These are phyloP conservation scores for Aspergillus incahuasiensis DNA, from an alignment of 495 filamentous ascomycete genomes.

Conservation along the genomic window DNA sequence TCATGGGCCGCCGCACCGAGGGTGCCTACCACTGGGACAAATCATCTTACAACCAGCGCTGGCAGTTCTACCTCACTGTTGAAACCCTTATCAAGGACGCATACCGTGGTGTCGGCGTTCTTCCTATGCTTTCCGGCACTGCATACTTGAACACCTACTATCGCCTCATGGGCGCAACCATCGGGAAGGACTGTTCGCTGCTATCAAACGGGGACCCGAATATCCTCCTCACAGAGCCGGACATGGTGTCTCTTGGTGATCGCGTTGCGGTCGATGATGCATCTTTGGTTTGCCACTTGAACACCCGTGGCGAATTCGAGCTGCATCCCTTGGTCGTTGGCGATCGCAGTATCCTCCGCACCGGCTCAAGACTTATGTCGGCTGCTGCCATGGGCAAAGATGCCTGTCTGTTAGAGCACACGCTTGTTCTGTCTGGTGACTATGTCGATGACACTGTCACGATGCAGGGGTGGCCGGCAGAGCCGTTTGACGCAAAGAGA, in stretches of 20 bases:
- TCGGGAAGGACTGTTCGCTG: constrained; percentile 42
- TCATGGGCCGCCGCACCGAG: constrained; percentile 38
- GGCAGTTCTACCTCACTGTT: constrained; percentile 42
- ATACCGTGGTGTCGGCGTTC: constrained; percentile 37
- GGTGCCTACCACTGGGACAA: constrained; percentile 46
- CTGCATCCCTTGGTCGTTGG: constrained; percentile 38
- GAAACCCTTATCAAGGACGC: constrained; percentile 39
- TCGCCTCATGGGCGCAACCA: constrained; percentile 35
- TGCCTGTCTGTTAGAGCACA: constrained; percentile 44
- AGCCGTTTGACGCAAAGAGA: constrained; percentile 21
- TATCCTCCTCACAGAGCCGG: constrained; percentile 46
- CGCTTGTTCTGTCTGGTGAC: constrained; percentile 43
- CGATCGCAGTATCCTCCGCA: constrained; percentile 38
- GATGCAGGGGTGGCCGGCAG: constrained; percentile 47
- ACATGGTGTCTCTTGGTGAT: constrained; percentile 41
- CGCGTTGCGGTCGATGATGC: constrained; percentile 44
- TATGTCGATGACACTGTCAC: constrained; percentile 35
- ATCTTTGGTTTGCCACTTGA: constrained; percentile 43
- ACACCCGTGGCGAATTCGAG: constrained; percentile 44
- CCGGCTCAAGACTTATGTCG: constrained; percentile 18
- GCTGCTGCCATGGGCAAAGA: constrained; percentile 16
- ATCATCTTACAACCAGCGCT: constrained; percentile 38
- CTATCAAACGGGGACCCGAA: constrained; percentile 40
- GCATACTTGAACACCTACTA: constrained; percentile 38
- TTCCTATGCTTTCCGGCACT: constrained; percentile 40